Evolutionary conservation across 257 asterid genomes (phyloP).

Genomic region (Buddleja alternifolia): DNA sequence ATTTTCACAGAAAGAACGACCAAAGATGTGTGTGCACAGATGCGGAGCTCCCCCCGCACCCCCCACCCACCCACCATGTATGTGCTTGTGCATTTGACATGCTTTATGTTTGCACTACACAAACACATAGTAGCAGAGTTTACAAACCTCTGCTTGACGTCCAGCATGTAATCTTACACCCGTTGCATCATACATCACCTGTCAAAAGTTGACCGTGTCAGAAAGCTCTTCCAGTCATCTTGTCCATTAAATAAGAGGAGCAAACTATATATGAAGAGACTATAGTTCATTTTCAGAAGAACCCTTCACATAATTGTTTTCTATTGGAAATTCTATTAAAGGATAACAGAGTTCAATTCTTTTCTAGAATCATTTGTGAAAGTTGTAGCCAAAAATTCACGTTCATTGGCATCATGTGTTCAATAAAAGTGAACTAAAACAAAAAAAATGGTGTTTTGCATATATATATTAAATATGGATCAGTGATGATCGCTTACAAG

Average conservation of each 20-base stretch:
- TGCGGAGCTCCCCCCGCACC: too few relatives aligned
- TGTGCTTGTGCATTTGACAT: too few relatives aligned
- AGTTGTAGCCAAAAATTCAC: neutral
- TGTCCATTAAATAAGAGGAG: neutral
- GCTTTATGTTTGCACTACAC: too few relatives aligned
- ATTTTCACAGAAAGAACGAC: neutral
- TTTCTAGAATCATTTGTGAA: neutral
- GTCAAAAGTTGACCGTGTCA: constrained; percentile 30
- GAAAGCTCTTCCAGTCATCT: neutral
- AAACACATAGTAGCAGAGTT: too few relatives aligned
- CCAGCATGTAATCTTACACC: constrained; percentile 96
- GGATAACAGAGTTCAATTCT: constrained; percentile 1
- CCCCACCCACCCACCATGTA: too few relatives aligned
- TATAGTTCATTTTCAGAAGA: neutral
- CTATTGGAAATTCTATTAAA: neutral
- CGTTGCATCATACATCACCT: constrained; percentile 96
- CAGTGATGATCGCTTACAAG: neutral
- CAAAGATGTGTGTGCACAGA: neutral
- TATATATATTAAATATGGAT: too few relatives aligned
- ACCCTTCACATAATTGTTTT: neutral
- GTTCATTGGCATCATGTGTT: neutral
- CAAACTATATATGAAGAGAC: neutral
- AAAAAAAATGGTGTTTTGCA: too few relatives aligned
- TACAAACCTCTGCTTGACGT: constrained; percentile 76
- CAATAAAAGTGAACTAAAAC: neutral